Percentiles rank a stretch among this genome's conserved stretches.
Evolutionary conservation across 768 basidiomycete species (phyloP).

Genomic region (Coprinellus micaceus): DNA sequence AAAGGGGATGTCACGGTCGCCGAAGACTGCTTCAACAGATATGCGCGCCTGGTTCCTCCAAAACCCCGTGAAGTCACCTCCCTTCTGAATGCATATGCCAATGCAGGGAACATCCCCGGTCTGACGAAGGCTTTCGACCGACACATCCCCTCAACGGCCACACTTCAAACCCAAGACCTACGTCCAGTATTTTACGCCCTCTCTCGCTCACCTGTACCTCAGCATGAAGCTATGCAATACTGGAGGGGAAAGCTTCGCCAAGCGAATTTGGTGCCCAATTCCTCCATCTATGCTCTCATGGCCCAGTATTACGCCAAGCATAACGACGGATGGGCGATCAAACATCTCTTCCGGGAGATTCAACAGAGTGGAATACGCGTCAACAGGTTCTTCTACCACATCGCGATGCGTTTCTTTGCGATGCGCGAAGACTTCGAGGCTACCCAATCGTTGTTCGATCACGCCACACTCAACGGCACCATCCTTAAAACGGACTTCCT

Average conservation of each 20-base stretch:
- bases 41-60: not conserved
- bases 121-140: conserved; percentile 37
- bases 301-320: conserved; percentile 5
- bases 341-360: not conserved
- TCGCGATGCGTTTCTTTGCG: conserved; percentile 28
- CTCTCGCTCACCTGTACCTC: conserved; percentile 34
- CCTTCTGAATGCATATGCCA: not conserved
- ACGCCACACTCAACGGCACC: conserved; percentile 45
- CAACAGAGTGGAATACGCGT: not conserved
- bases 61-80: not conserved
- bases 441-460: conserved; percentile 49
- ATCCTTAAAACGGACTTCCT: conserved; percentile 55
- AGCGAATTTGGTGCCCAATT: not conserved
- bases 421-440: conserved; percentile 43
- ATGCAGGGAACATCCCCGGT: not conserved
- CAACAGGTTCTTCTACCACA: not conserved
- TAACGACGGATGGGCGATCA: not conserved
- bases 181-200: not conserved
- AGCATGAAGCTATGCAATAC: conserved; percentile 44
- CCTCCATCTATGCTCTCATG: not conserved
- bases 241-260: conserved; percentile 39
- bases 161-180: not conserved
- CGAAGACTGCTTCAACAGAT: not conserved
- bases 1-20: not conserved
- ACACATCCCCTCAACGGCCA: conserved; percentile 42